Conservation (phyloP, 805 yeast species). For the Wickerhamomyces silvicola region DNA sequence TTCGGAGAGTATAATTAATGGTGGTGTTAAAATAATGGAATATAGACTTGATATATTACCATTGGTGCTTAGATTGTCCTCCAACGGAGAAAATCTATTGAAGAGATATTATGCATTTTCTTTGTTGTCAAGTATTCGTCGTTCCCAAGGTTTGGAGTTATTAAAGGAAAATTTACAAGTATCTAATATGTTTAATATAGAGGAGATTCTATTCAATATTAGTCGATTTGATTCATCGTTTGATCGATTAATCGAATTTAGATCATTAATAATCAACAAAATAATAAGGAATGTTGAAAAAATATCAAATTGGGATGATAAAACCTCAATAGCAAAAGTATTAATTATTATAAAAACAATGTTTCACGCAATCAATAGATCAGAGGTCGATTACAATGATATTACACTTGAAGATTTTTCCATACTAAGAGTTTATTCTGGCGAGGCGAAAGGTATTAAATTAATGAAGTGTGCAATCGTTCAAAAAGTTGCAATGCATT, state of each 20-base stretch:
- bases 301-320: neutral
- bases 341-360: constrained; percentile 6
- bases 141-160: neutral
- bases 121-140: constrained; percentile 7
- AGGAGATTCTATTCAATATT: constrained; percentile 7
- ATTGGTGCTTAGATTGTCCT: too few species aligned
- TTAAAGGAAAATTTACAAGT: neutral
- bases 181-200: constrained; percentile 2
- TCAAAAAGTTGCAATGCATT: constrained; percentile 7
- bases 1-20: too few species aligned
- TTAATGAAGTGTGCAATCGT: constrained; percentile 5
- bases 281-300: constrained; percentile 1
- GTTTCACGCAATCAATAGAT: constrained; percentile 1
- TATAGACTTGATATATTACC: too few species aligned
- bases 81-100: too few species aligned
- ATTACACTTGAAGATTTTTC: constrained; percentile 8
- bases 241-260: constrained; percentile 12
- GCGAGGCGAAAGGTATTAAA: constrained; percentile 9
- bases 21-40: too few species aligned
- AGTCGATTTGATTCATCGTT: constrained; percentile 15
- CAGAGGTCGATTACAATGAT: constrained; percentile 1
- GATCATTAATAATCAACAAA: constrained; percentile 5
- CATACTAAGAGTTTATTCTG: constrained; percentile 11
- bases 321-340: constrained; percentile 7
- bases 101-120: too few species aligned